phyloP scores from a whole-genome alignment of 2,329 filamentous ascomycete species.

The Celoporthe dispersa region DNA sequence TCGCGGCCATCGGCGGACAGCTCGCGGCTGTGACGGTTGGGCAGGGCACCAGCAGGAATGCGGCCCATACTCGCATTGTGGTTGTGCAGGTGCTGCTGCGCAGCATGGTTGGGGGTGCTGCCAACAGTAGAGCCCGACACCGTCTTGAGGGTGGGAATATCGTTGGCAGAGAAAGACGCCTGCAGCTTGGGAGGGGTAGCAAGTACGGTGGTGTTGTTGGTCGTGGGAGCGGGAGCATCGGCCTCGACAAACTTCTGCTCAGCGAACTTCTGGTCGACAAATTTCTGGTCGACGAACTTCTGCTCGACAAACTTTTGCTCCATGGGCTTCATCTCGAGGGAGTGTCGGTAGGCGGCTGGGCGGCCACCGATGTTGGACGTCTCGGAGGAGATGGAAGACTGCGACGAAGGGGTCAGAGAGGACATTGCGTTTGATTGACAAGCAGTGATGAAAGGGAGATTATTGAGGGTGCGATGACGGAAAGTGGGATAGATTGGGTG shows the following conservation, averaged over 20 bases:
- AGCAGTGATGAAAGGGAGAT: conserved; percentile 52
- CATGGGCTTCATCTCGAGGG: conserved; percentile 55
- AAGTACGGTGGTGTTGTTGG: conserved; percentile 51
- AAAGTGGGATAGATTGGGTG: conserved; percentile 67
- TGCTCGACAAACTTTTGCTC: conserved; percentile 46
- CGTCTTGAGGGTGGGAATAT: conserved; percentile 84
- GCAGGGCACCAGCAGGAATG: conserved; percentile 69
- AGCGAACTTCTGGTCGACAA: conserved; percentile 43
- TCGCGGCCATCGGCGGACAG: conserved; percentile 54
- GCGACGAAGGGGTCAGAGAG: conserved; percentile 41
- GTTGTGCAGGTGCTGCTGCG: conserved; percentile 70
- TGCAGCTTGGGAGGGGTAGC: conserved; percentile 75
- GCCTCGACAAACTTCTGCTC: conserved; percentile 44
- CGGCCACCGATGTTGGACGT: conserved; percentile 52
- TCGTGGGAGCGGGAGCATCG: conserved; percentile 48
- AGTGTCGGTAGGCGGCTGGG: conserved; percentile 58
- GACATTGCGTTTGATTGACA: conserved; percentile 44
- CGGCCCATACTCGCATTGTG: conserved; percentile 84
- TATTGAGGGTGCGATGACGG: conserved; percentile 71
- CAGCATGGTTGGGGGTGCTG: conserved; percentile 62
- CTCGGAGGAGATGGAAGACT: conserved; percentile 46
- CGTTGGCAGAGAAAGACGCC: conserved; percentile 87
- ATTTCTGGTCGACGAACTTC: conserved; percentile 42
- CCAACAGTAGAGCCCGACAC: conserved; percentile 54
- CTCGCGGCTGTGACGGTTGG: conserved; percentile 74